A percentile compares a stretch with the other conserved stretches of the same genome.
phyloP scores from a whole-genome alignment of 2,329 filamentous ascomycete species.

The Triangularia verruculosa region DNA sequence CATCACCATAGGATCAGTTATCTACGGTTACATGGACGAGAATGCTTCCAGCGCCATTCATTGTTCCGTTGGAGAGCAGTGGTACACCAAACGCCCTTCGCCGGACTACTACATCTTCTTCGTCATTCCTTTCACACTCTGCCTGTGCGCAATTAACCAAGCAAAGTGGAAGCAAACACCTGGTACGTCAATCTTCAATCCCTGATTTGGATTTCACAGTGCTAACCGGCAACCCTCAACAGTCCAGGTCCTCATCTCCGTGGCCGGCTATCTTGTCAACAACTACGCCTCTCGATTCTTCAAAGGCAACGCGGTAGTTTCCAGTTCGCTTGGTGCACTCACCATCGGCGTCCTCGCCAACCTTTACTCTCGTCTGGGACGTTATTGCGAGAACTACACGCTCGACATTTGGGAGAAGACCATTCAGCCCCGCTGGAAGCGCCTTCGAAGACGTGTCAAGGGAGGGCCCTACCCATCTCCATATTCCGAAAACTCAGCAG shows the following conservation, averaged over 20 bases:
- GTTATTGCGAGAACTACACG: conserved; percentile 53
- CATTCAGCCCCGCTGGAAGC: conserved; percentile 40
- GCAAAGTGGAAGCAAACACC: conserved; percentile 62
- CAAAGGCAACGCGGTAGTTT: conserved; percentile 67
- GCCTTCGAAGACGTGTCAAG: conserved; percentile 32
- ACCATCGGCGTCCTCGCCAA: conserved; percentile 76
- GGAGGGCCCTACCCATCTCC: conserved; percentile 5
- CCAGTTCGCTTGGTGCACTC: conserved; percentile 74
- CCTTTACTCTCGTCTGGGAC: conserved; percentile 68
- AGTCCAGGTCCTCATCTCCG: conserved; percentile 70
- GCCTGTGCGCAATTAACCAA: conserved; percentile 61
- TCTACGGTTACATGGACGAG: conserved; percentile 60
- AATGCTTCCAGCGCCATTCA: conserved; percentile 48
- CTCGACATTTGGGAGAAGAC: conserved; percentile 52
- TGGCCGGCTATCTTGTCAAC: conserved; percentile 73
- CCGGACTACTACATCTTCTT: conserved; percentile 54
- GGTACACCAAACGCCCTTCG: conserved; percentile 38
- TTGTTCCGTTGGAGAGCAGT: conserved; percentile 34
- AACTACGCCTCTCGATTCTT: conserved; percentile 68
- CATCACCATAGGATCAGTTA: conserved; percentile 63
- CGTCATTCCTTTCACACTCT: conserved; percentile 65
- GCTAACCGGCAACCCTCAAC: conserved; percentile 38
- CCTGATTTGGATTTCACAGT: background rate
- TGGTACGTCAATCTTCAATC: conserved; percentile 13
- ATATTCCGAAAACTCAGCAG: conserved; percentile 15